Conservation (phyloP, 208 protist genomes). For the Leishmania guyanensis region DNA sequence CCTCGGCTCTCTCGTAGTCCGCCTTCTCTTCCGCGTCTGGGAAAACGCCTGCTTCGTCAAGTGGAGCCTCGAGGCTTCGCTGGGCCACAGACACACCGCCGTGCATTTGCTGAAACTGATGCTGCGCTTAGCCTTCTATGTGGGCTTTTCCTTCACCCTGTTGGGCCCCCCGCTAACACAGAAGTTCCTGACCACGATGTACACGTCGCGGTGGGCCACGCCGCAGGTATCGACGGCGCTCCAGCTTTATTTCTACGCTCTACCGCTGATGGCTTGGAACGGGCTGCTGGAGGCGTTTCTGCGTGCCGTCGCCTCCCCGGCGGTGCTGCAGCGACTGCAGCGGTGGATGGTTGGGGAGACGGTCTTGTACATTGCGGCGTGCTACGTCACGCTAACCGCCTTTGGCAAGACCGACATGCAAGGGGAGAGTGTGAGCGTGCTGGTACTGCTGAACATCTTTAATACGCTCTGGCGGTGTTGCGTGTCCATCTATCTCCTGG, state of each 20-base stretch:
- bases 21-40: conserved; percentile 92
- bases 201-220: conserved; percentile 72
- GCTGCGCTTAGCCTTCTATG: conserved; percentile 73
- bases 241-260: conserved; percentile 76
- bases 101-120: conserved; percentile 65
- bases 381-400: conserved; percentile 45
- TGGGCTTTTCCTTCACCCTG: conserved; percentile 66
- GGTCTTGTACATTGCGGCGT: conserved; percentile 51
- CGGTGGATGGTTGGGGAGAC: conserved; percentile 53
- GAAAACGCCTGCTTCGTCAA: conserved; percentile 84
- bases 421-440: conserved; percentile 27
- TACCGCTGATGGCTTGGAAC: conserved; percentile 80
- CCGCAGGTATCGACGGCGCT: conserved; percentile 70
- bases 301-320: conserved; percentile 54
- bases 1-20: conserved; percentile 86
- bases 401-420: conserved; percentile 8
- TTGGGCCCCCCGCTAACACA: conserved; percentile 73
- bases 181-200: conserved; percentile 66
- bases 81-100: conserved; percentile 33
- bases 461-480: conserved; percentile 53
- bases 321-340: conserved; percentile 49
- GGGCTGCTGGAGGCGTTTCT: conserved; percentile 89
- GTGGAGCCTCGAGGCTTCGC: conserved; percentile 72
- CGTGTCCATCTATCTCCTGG: conserved; percentile 38
- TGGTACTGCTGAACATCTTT: conserved; percentile 54